Percentiles rank a stretch among this genome's conserved stretches.
These are phyloP conservation scores for Theileria orientalis DNA, from an alignment of 169 alveolate species.

Conservation along the genomic window DNA sequence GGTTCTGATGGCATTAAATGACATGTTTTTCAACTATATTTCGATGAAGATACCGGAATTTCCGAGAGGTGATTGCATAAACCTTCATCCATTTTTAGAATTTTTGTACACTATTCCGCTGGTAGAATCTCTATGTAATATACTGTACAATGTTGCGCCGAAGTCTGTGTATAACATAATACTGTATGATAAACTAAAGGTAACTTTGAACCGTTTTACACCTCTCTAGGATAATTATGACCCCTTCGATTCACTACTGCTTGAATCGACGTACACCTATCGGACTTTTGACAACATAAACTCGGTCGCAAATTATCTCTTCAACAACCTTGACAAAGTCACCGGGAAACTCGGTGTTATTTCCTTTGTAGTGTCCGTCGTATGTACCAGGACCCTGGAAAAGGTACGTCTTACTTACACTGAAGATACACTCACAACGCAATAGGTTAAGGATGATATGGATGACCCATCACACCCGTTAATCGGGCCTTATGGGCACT, in stretches of 20 bases:
- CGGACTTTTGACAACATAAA: slow-evolving; percentile 68
- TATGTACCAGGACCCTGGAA: slow-evolving; percentile 72
- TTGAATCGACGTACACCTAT: slow-evolving; percentile 46
- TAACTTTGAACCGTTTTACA: neutral
- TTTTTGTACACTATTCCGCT: slow-evolving; percentile 29
- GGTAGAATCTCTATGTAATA: slow-evolving; percentile 38
- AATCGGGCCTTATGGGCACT: slow-evolving; percentile 77
- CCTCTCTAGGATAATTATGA: slow-evolving; percentile 12
- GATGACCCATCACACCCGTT: slow-evolving; percentile 74
- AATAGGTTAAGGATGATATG: slow-evolving; percentile 66
- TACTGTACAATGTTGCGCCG: slow-evolving; percentile 36
- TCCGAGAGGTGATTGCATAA: slow-evolving; percentile 24
- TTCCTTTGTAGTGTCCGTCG: slow-evolving; percentile 71
- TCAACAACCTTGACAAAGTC: slow-evolving; percentile 66
- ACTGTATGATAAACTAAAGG: slow-evolving; percentile 26
- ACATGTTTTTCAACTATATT: slow-evolving; percentile 31
- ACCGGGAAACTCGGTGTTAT: slow-evolving; percentile 71
- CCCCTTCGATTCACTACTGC: slow-evolving; percentile 14
- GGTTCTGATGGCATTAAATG: slow-evolving; percentile 16
- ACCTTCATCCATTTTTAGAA: slow-evolving; percentile 11
- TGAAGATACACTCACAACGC: no score
- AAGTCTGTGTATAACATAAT: slow-evolving; percentile 20
- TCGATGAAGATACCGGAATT: slow-evolving; percentile 28
- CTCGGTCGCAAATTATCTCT: slow-evolving; percentile 69
- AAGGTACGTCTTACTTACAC: slow-evolving; percentile 11